Evolutionary conservation across 2,329 filamentous ascomycete species (phyloP), one percentile per base, ranked within the genome.

Genomic region (Herpotrichia juniperi): DNA sequence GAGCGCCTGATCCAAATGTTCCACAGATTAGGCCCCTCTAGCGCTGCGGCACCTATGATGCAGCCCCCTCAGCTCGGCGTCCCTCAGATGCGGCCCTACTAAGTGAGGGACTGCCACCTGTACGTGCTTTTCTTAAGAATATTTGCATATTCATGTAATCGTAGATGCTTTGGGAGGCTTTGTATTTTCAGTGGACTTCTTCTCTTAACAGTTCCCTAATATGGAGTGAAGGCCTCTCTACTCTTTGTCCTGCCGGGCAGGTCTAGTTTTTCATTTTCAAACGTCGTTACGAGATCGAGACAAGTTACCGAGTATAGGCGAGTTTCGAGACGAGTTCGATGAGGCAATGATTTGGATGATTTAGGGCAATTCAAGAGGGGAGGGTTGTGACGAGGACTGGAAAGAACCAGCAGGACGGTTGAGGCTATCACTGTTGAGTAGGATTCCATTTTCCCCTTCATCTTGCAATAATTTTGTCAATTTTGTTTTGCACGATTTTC

Each of bases 1-100:
- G 85, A 86, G 63, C 85, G 85, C 63, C 77, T 97, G 48, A 80
- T 96, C 56, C 86, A 87, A 39, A 82, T 97, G 64, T 97, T 97
- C 73, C 88, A 71, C 55, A 66, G 69, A 14, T 51, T 71, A 24
- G 69, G 68, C n/a, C 67, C 68, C 34, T 56, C 66, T 7, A 64
- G 53, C 44, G 56, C 65, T 31, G 58, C 56, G 25, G 55, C 51
- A 19, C 55, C 64, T 10, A 53, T 62, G 54, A 57, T 62, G 57
- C 50, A 51, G 52, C 59, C 62, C 34, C 53, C 43, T n/a, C 56
- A 59, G 34, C 53, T 63, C 19, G 61, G 62, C 31, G 58, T 58
- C 16, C 57, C 65, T 39, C 58, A 58, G 40, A 66, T 65, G 48
- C 62, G 63, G 43, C 58, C 62, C n/a, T 71, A 60, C 48, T 72